These are phyloP conservation scores for Hypoxylon fuscum DNA, from an alignment of 495 filamentous ascomycete species.

Conservation along the genomic window DNA sequence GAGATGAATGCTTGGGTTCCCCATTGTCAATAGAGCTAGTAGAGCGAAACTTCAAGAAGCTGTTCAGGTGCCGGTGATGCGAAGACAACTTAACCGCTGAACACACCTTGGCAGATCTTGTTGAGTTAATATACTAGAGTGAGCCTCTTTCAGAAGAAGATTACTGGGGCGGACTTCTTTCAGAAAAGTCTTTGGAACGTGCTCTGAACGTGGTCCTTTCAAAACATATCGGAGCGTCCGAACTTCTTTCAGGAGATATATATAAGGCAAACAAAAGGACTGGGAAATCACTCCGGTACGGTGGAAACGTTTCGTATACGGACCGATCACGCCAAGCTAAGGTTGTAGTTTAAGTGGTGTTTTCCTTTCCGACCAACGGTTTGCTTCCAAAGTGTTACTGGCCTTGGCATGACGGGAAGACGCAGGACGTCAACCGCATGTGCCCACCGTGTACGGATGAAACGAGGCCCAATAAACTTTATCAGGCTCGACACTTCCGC, in stretches of 20 bases:
- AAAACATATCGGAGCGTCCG: neutral
- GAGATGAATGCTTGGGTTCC: conserved; percentile 26
- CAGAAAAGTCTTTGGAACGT: neutral
- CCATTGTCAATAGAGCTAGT: conserved; percentile 22
- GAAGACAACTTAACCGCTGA: neutral
- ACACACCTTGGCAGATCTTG: neutral
- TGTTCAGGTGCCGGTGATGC: neutral
- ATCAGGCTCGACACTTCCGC: neutral
- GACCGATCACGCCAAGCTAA: neutral
- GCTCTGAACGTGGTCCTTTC: neutral
- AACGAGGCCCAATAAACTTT: neutral
- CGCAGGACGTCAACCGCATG: neutral
- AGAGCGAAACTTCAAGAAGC: neutral
- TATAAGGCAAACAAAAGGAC: neutral
- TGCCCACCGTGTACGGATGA: neutral
- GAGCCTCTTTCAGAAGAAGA: neutral
- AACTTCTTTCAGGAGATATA: conserved; percentile 2
- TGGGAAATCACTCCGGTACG: too few species aligned
- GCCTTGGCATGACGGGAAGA: neutral
- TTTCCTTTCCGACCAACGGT: conserved; percentile 1
- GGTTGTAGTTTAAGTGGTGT: neutral
- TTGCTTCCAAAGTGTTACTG: conserved; percentile 8
- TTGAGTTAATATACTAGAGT: neutral
- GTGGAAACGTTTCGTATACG: too few species aligned
- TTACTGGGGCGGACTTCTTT: neutral